phyloP scores from a whole-genome alignment of 768 basidiomycete species.

The Mrakia frigida region DNA sequence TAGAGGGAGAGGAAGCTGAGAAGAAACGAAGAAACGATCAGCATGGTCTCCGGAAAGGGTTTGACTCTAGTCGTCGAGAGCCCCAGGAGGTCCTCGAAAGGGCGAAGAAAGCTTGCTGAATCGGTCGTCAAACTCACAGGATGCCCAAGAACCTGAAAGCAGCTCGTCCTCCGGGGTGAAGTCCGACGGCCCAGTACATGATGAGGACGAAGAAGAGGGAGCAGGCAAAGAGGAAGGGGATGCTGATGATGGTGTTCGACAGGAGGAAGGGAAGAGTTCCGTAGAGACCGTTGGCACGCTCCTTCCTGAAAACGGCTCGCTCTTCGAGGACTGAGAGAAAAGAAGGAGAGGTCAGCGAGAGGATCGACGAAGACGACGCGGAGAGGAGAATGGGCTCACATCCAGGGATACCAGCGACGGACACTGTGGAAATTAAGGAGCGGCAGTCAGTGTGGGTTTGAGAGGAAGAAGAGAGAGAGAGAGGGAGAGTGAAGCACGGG shows the following conservation, averaged over 20 bases:
- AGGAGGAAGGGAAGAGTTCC: conserved; percentile 54
- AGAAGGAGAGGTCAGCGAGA: conserved; percentile 30
- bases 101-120: too few species aligned
- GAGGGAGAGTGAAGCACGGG: too few species aligned
- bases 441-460: not conserved
- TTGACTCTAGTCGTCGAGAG: too few species aligned
- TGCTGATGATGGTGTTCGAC: conserved; percentile 53
- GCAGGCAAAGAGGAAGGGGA: conserved; percentile 56
- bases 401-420: conserved; percentile 55
- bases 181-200: conserved; percentile 50
- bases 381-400: not conserved
- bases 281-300: conserved; percentile 58
- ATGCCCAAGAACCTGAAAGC: conserved; percentile 58
- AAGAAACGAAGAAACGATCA: not conserved
- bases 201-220: conserved; percentile 52
- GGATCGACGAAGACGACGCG: not conserved
- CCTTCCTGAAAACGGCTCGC: conserved; percentile 55
- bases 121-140: too few species aligned
- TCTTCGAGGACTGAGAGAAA: conserved; percentile 50
- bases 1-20: conserved; percentile 48
- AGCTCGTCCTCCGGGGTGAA: conserved; percentile 50
- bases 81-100: too few species aligned
- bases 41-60: too few species aligned
- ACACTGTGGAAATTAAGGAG: conserved; percentile 40
- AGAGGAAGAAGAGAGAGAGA: too few species aligned